Evolutionary conservation across 2,329 filamentous ascomycete genomes (phyloP), one percentile per base, ranked within the genome.

Genomic region (Calonectria leucothoes): DNA sequence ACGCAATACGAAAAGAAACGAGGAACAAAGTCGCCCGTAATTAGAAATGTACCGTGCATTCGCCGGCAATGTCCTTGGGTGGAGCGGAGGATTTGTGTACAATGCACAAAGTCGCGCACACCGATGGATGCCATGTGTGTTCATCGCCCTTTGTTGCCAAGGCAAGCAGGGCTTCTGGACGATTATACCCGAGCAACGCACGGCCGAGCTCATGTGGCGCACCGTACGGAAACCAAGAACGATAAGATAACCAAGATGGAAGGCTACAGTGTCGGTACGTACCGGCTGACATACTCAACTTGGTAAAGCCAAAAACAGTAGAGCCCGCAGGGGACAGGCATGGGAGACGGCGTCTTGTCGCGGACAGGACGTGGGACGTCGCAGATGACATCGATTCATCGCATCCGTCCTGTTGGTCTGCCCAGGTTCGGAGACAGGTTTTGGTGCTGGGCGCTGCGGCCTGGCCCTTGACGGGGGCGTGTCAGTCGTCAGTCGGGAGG

Each of bases 351-450:
- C 29, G 64, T 67, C 27, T 64, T 31, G 65, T 65, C 59, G 55
- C 37, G 57, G 39, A 14, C 57, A 66, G 61, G 61, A 51, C 49
- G 37, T 66, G 37, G 65, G 33, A 57, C 70, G 45, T 49, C 45
- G 65, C 65, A 72, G 65, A 65, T 67, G 69, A 64, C 55, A 65
- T 68, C 55, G 65, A 69, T 72, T 72, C 31, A 72, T 72, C 65
- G 57, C 57, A 72, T 72, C 69, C 70, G 65, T 63, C 65, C 63
- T 64, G 64, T 63, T 63, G 51, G 59, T 64, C 42, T 51, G 42
- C 29, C 63, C 57, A 71, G 45, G 51, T 25, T 59, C 35, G 45
- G 64, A 61, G 64, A 61, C 69, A 64, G 35, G 37, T 61, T 49
- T 61, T 68, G 69, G 45, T 45, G n/a, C 45, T 29, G 33, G 55